phyloP scores from a whole-genome alignment of 305 asterid genomes.

The Fraxinus platypoda region DNA sequence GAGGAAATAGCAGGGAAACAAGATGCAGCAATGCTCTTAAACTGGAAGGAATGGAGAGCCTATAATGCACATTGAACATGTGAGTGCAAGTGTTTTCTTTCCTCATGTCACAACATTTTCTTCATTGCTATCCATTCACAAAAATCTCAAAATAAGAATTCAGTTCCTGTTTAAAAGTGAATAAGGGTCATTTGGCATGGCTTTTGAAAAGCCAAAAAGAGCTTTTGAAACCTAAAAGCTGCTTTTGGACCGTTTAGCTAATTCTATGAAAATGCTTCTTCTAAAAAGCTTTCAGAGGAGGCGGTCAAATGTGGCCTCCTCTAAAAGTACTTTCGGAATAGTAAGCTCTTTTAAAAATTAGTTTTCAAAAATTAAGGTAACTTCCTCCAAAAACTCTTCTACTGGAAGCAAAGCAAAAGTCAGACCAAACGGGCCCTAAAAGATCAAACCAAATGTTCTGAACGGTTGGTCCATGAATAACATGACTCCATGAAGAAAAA shows the following conservation, averaged over 20 bases:
- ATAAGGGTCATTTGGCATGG: neutral
- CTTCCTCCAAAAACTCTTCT: neutral
- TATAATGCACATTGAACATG: neutral
- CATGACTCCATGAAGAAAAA: neutral
- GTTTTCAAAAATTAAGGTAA: neutral
- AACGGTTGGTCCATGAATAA: neutral
- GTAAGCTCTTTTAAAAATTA: neutral
- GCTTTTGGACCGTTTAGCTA: too few species aligned
- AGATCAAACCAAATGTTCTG: neutral
- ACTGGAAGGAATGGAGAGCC: neutral
- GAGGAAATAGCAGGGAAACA: slow-evolving; percentile 10
- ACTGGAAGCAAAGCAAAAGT: neutral
- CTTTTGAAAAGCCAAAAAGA: neutral
- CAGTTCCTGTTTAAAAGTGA: neutral
- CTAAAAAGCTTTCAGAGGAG: neutral
- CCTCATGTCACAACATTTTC: slow-evolving; percentile 8
- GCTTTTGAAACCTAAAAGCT: neutral
- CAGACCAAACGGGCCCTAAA: neutral
- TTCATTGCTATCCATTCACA: neutral
- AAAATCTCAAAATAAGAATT: neutral
- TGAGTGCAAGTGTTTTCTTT: neutral
- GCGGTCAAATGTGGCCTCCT: neutral
- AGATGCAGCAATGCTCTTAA: neutral
- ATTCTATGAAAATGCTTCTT: too few species aligned
- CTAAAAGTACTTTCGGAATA: neutral